These are phyloP conservation scores for Tephrocybe sp. DNA, from an alignment of 768 basidiomycete genomes.

Conservation along the genomic window DNA sequence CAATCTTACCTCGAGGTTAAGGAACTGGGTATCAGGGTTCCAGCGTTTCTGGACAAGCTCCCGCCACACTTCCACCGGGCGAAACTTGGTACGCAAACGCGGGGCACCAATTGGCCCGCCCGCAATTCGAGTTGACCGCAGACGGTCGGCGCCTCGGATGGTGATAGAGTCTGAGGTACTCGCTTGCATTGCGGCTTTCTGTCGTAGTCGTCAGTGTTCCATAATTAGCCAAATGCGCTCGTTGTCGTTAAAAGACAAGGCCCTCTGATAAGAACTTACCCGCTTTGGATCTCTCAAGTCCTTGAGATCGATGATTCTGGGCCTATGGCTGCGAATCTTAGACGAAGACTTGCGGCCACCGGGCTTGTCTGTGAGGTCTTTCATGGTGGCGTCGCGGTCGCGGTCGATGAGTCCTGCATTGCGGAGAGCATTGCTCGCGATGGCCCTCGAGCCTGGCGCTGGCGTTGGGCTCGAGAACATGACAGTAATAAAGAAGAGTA, in stretches of 20 bases:
- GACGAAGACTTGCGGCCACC: conserved; percentile 70
- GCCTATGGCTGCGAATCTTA: conserved; percentile 60
- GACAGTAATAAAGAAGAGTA: conserved; percentile 7
- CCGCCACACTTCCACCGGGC: conserved; percentile 67
- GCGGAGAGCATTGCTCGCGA: conserved; percentile 63
- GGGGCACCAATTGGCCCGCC: conserved; percentile 1
- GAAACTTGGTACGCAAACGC: conserved; percentile 15
- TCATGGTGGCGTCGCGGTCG: conserved; percentile 74
- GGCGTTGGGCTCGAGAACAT: conserved; percentile 66
- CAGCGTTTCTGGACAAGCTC: conserved; percentile 73
- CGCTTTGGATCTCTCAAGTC: conserved; percentile 48
- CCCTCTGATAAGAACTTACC: conserved; percentile 54
- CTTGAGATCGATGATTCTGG: conserved; percentile 60
- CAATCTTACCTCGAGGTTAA: conserved; percentile 77
- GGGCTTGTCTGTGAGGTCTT: conserved; percentile 64
- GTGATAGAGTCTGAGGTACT: conserved; percentile 53
- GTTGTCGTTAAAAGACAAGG: background rate
- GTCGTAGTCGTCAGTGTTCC: background rate
- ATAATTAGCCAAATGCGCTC: background rate
- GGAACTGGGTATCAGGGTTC: conserved; percentile 63
- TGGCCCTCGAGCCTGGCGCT: conserved; percentile 51
- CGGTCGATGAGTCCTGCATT: conserved; percentile 74
- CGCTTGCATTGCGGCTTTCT: conserved; percentile 35
- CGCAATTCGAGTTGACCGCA: conserved; percentile 1
- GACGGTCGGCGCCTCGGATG: conserved; percentile 60